Percentiles rank a stretch among this genome's conserved stretches.
These are phyloP conservation scores for Globisporangium iwayamae DNA, from an alignment of 352 stramenopile species.

Conservation along the genomic window DNA sequence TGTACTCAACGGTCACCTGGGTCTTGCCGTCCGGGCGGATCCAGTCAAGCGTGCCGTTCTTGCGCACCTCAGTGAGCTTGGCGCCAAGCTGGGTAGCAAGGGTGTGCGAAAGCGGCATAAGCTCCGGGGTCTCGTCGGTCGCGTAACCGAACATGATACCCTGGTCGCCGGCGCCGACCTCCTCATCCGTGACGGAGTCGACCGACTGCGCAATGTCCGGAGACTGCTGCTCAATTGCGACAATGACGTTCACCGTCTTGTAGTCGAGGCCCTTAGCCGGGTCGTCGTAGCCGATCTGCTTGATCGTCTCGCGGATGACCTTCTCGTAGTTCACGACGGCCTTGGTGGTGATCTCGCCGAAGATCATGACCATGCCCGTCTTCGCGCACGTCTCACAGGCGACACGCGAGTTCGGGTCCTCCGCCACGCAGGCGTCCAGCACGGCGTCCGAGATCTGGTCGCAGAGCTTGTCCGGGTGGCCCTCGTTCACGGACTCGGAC, in stretches of 20 bases:
- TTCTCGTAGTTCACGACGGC: slow-evolving; percentile 99
- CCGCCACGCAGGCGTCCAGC: slow-evolving; percentile 96
- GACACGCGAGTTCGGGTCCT: slow-evolving; percentile 98
- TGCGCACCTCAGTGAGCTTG: slow-evolving; percentile 97
- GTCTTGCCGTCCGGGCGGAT: slow-evolving; percentile 99
- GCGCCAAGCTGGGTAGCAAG: slow-evolving; percentile 96
- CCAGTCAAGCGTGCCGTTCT: slow-evolving; percentile 98
- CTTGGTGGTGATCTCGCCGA: slow-evolving; percentile 99
- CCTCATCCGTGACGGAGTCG: slow-evolving; percentile 94
- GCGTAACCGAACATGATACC: slow-evolving; percentile 94
- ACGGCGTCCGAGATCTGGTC: slow-evolving; percentile 99
- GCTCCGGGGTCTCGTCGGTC: slow-evolving; percentile 95
- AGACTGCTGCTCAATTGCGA: slow-evolving; percentile 99
- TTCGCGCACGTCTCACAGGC: slow-evolving; percentile 99
- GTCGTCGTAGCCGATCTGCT: slow-evolving; percentile 99
- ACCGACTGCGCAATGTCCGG: slow-evolving; percentile 99
- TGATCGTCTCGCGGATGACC: slow-evolving; percentile 98
- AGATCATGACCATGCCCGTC: slow-evolving; percentile 99
- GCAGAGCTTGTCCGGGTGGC: slow-evolving; percentile 98
- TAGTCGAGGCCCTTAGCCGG: slow-evolving; percentile 99
- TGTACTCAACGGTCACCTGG: slow-evolving; percentile 98
- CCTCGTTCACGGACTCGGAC: slow-evolving; percentile 99
- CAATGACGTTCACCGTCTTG: slow-evolving; percentile 99
- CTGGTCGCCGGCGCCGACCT: slow-evolving; percentile 98
- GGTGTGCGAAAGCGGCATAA: slow-evolving; percentile 98